phyloP scores from a whole-genome alignment of 768 basidiomycete species.

The Russula earlei region DNA sequence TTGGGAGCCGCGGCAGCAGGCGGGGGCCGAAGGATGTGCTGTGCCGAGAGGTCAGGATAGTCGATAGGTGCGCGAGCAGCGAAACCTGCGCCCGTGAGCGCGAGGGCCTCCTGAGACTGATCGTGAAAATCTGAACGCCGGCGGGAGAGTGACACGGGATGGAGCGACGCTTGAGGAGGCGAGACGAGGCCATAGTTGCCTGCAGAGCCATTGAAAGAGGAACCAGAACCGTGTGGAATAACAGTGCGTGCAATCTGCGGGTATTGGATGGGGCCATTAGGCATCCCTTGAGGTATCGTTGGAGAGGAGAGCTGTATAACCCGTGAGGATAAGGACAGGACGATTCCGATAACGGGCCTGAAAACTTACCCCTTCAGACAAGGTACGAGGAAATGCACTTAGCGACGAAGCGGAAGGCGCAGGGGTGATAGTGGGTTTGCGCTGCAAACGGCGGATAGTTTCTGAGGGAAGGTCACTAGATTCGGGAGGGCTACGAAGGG shows the following conservation, averaged over 20 bases:
- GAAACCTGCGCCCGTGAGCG: constrained; percentile 29
- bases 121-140: constrained; percentile 73
- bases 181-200: constrained; percentile 35
- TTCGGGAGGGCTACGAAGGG: constrained; percentile 13
- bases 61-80: constrained; percentile 52
- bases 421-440: constrained; percentile 19
- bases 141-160: constrained; percentile 63
- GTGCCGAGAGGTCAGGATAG: constrained; percentile 66
- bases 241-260: constrained; percentile 36
- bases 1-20: constrained; percentile 71
- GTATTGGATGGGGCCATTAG: constrained; percentile 43
- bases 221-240: constrained; percentile 31
- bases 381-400: constrained; percentile 6
- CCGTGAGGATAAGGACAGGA: neutral
- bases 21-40: constrained; percentile 62
- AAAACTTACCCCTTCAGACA: constrained; percentile 21
- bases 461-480: constrained; percentile 11
- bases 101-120: constrained; percentile 56
- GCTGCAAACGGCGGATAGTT: constrained; percentile 16
- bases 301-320: constrained; percentile 29
- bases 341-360: constrained; percentile 3
- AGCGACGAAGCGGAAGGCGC: constrained; percentile 15
- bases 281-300: constrained; percentile 29
- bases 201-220: constrained; percentile 35
- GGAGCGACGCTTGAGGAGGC: constrained; percentile 81